Evolutionary conservation across 2,329 filamentous ascomycete genomes (phyloP), one percentile per base, ranked within the genome.

Genomic region (Diaporthe vaccinii): DNA sequence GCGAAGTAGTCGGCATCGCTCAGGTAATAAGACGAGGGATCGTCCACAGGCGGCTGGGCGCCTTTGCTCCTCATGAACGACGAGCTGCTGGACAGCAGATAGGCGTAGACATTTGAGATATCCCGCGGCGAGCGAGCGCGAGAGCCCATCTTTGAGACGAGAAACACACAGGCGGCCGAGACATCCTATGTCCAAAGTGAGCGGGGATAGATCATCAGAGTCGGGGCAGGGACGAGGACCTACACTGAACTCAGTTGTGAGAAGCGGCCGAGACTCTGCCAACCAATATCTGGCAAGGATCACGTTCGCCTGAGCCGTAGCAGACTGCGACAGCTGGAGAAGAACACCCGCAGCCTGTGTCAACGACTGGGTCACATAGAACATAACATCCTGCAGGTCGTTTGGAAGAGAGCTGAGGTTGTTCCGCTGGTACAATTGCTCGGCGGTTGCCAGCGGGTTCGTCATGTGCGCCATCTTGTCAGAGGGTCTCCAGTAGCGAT

Each of bases 231-330:
- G 22, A 14, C n/a, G 7, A 14, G 8, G 22, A 77, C 85, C 73
- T 82, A 89, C 87, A 79, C 86, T 89, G 74, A 91, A 93, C 80
- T 92, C 92, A 83, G 87, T 86, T 77, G 84, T 84, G 86, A 89
- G 90, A 80, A 85, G 87, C 73, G 83, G 90, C 81, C 75, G 69
- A 36, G 73, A 67, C 62, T 86, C 88, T 36, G 87, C 83, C 34
- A 95, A 86, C 93, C 94, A 98, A 84, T 95, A 97, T 20, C 96
- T 91, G 70, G 93, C 93, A 46, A 98, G 91, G 0, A 97, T 85
- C 55, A 98, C 91, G 81, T 96, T 94, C 4, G 96, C 95, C 80
- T 95, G 94, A 6, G 95, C 94, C 53, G 97, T 94, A 53, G 95
- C 91, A 79, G 95, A 94, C 82, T 98, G 95, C 9, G 95, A 94